Evolutionary conservation across 495 filamentous ascomycete genomes (phyloP), one percentile per base, ranked within the genome.

Genomic region (Patellaria atrata): DNA sequence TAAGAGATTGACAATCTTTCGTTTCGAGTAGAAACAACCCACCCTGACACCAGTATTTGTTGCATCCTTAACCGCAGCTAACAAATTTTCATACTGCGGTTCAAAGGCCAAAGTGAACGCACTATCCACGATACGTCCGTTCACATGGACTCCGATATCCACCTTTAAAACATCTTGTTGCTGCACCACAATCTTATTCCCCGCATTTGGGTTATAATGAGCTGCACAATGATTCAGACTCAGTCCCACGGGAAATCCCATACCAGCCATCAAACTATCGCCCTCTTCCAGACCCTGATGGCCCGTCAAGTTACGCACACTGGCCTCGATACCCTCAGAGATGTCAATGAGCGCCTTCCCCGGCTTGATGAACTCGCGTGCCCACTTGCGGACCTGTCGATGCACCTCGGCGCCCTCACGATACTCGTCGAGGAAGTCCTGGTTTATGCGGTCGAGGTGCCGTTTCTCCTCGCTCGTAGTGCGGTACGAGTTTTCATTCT

Each of bases 81-180:
- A 56, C 4, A 77, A 56, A 38, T 70, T 70, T 44, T 77, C 72
- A 40, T 75, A 77, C 4, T 59, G 55, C 1, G 67, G 67, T 23
- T 77, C 66, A 38, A 75, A 77, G 1, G 69, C 52, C 54, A 77
- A 58, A 3, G 73, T 77, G 40, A 74, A 77, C 0, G 73, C 73
- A 47, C 63, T 68, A 46, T 77, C 73, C 20, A 77, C 72, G 43
- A 77, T 77, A 37, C 70, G 58, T 22, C 73, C 73, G 41, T 75
- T 75, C 42, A 77, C 52, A 36, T 77, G 73, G 20, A 73, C 70
- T 18, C 73, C 73, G 45, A 76, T 73, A 45, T 77, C 73, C n/a
- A 77, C 67, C 43, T 74, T 77, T 67, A 77, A 67, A 8, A 77
- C 70, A 53, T 77, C 70, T 11, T 63, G 61, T 32, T 63, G 30